These are phyloP conservation scores for Phallus indusiatus DNA, from an alignment of 768 basidiomycete genomes.

Conservation along the genomic window DNA sequence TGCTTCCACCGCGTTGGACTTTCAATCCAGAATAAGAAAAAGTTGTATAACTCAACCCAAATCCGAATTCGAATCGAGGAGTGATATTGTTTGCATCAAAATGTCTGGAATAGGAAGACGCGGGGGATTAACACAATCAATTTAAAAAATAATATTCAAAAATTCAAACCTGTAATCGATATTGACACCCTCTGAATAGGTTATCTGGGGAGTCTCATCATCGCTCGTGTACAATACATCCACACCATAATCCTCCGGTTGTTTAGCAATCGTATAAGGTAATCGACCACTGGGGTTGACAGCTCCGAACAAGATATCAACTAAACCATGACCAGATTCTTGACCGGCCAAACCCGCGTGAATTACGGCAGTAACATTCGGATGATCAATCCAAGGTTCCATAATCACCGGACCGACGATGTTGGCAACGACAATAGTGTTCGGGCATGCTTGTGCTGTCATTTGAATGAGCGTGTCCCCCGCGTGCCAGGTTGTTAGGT, in stretches of 20 bases:
- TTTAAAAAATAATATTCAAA: background rate
- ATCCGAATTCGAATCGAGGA: constrained; percentile 66
- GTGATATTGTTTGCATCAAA: constrained; percentile 50
- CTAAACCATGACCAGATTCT: constrained; percentile 63
- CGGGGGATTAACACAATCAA: constrained; percentile 16
- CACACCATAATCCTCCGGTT: constrained; percentile 46
- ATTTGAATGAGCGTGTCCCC: constrained; percentile 57
- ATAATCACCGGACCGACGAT: constrained; percentile 62
- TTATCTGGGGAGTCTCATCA: constrained; percentile 35
- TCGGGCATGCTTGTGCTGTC: constrained; percentile 40
- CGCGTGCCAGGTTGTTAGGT: constrained; percentile 41
- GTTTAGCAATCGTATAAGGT: constrained; percentile 71
- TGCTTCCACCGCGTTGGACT: constrained; percentile 25
- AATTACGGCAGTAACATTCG: constrained; percentile 37
- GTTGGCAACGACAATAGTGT: constrained; percentile 75
- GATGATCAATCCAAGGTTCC: constrained; percentile 67
- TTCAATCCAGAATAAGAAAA: constrained; percentile 61
- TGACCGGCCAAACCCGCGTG: constrained; percentile 52
- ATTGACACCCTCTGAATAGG: constrained; percentile 42
- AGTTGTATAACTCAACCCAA: constrained; percentile 76
- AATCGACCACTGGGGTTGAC: constrained; percentile 62
- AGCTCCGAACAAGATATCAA: constrained; percentile 60
- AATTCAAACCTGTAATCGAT: constrained; percentile 20
- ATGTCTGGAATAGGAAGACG: constrained; percentile 35
- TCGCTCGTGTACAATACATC: constrained; percentile 30